These are phyloP conservation scores for Nitzschia sp. DNA, from an alignment of 108 stramenopile genomes.

Conservation along the genomic window DNA sequence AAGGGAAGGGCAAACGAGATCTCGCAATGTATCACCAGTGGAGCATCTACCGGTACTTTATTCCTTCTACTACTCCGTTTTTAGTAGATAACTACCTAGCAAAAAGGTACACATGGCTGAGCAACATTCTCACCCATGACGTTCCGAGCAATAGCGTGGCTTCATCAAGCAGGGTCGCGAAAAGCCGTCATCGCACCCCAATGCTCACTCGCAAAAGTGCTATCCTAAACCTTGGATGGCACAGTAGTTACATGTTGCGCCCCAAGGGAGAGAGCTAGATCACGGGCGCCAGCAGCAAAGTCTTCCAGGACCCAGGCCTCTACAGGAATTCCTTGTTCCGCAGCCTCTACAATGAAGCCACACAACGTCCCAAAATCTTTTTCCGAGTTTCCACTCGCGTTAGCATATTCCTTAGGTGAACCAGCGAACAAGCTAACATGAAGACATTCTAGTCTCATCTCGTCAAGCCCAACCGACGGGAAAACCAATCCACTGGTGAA, in stretches of 20 bases:
- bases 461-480: neutral
- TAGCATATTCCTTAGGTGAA: conserved; percentile 22
- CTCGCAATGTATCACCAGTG: too few relatives aligned
- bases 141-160: too few relatives aligned
- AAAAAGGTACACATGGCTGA: too few relatives aligned
- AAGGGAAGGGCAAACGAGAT: too few relatives aligned
- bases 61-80: too few relatives aligned
- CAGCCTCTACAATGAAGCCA: conserved; percentile 33
- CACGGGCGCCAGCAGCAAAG: conserved; percentile 24
- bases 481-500: conserved; percentile 29
- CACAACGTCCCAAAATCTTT: conserved; percentile 35
- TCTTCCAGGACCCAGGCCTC: conserved; percentile 16
- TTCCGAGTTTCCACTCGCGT: conserved; percentile 10
- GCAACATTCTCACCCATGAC: too few relatives aligned
- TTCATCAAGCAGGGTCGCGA: too few relatives aligned
- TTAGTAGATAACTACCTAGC: too few relatives aligned
- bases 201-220: too few relatives aligned
- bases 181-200: too few relatives aligned
- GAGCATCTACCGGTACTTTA: too few relatives aligned
- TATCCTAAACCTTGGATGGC: neutral
- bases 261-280: conserved; percentile 30
- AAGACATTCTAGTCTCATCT: conserved; percentile 3
- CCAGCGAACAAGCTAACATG: conserved; percentile 32
- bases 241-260: conserved; percentile 26
- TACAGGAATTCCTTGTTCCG: conserved; percentile 30